These are phyloP conservation scores for Gnaphalium uliginosum DNA, from an alignment of 129 eudicot species.

Conservation along the genomic window DNA sequence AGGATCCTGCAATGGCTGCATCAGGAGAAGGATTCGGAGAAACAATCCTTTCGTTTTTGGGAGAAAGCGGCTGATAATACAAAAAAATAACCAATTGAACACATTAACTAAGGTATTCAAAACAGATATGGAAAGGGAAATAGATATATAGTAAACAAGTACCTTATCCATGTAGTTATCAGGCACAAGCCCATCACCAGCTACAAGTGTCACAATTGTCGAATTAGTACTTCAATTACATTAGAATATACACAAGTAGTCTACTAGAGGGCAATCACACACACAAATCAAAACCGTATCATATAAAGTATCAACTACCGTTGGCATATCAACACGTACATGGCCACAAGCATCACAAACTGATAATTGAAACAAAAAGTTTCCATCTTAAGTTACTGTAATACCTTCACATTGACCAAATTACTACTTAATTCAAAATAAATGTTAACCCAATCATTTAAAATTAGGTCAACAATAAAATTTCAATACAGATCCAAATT, in stretches of 20 bases:
- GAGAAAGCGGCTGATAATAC: conserved; percentile 64
- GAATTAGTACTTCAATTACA: not conserved
- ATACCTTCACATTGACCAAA: not conserved
- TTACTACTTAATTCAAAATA: not conserved
- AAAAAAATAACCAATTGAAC: conserved; percentile 25
- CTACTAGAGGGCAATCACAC: not conserved
- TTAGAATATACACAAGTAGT: not conserved
- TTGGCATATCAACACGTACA: not conserved
- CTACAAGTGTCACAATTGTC: conserved; percentile 10
- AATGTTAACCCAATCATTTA: not conserved
- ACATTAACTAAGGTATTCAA: conserved; percentile 29
- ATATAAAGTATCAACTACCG: not conserved
- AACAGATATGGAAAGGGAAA: conserved; percentile 15
- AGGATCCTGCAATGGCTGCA: conserved; percentile 59
- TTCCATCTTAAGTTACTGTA: not conserved
- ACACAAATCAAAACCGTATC: not conserved
- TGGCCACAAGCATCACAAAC: not conserved
- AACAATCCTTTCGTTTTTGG: conserved; percentile 79
- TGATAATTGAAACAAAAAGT: not conserved
- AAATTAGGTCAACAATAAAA: not conserved
- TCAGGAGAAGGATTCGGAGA: conserved; percentile 64
- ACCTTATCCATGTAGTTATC: conserved; percentile 69
- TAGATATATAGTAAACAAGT: not conserved
- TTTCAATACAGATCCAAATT: conserved; percentile 3
- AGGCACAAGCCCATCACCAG: conserved; percentile 65